Evolutionary conservation across 805 yeast genomes (phyloP).

Genomic region (Lipomyces starkeyi): DNA sequence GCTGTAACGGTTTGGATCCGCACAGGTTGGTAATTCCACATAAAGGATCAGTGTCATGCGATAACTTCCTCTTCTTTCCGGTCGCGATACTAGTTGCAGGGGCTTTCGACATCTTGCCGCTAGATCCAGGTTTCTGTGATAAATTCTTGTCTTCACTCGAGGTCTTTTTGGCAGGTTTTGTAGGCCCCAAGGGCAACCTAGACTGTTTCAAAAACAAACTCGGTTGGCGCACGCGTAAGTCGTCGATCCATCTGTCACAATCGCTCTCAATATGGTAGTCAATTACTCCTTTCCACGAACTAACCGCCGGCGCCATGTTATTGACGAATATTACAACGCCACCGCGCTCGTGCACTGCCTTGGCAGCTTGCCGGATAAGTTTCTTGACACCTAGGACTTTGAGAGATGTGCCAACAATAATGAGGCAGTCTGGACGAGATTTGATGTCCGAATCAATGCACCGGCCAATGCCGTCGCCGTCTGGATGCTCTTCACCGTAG

Average conservation of each 20-base stretch:
- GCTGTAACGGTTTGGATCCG: background rate
- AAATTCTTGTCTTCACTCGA: background rate
- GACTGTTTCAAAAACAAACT: conserved; percentile 53
- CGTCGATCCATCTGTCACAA: conserved; percentile 79
- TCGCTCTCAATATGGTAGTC: conserved; percentile 82
- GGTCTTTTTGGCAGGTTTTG: conserved; percentile 9
- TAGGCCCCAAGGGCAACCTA: conserved; percentile 13
- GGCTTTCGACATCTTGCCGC: background rate
- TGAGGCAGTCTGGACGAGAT: conserved; percentile 70
- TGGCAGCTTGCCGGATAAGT: conserved; percentile 71
- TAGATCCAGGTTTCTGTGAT: background rate
- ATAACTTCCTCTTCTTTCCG: background rate
- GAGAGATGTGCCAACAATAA: conserved; percentile 92
- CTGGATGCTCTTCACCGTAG: conserved; percentile 94
- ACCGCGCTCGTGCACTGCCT: conserved; percentile 73
- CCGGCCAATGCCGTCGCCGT: conserved; percentile 75
- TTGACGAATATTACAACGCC: conserved; percentile 83
- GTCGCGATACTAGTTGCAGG: background rate
- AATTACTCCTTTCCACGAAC: conserved; percentile 70
- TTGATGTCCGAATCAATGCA: conserved; percentile 69
- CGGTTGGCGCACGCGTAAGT: conserved; percentile 61
- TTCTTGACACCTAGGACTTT: conserved; percentile 88
- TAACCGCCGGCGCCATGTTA: conserved; percentile 53
- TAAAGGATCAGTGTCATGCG: background rate
- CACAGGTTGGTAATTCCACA: background rate